Base-by-base conservation (phyloP, 345 rosid species). In the Gossypium mustelinum region DNA sequence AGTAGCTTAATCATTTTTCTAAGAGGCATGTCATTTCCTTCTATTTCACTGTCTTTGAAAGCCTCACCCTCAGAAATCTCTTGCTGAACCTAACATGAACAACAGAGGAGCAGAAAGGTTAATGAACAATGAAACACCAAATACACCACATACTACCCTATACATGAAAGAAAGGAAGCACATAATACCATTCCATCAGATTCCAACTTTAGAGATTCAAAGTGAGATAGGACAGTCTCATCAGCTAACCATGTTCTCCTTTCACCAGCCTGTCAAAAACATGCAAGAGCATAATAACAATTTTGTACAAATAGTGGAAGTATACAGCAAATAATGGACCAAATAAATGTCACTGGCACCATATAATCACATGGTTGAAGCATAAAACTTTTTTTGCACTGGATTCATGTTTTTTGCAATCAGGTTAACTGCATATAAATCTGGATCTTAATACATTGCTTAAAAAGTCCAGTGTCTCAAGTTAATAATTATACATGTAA, bases 231-330 rank as follows among this genome's bases (percentile, higher is more conserved):
- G 78, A 87, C 88, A 81, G 82, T 85, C 81, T 87, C 94, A 76
- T 89, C 98, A 78, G 89, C 90, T 81, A 95, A 76, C 99, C 99
- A 95, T 59, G 92, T 84, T 73, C 79, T 66, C 76, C 89, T 84
- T 82, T 86, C 88, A 74, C 64, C 82, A 71, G 77, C 92, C 97
- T 92, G 82, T 71, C 72, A 79, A 68, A 84, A 78, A 72, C 73
- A 81, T 71, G 64, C 59, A 72, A 66, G 41, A 73, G 43, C 56
- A 14, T 60, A 16, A 73, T 25, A 45, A 60, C 72, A 47, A 48
- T 13, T 22, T 24, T 14, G 52, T 48, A 24, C 13, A 1, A 48
- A 48, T 3, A 50, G 43, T 56, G 34, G 57, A 48, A 47, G 41
- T 45, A 67, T 6, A 51, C 45, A 45, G 17, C 55, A 22, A 63